A percentile compares a stretch with the other conserved stretches of the same genome.
Conservation (phyloP, 2,329 filamentous ascomycete species). For the Sclerotinia minor region DNA sequence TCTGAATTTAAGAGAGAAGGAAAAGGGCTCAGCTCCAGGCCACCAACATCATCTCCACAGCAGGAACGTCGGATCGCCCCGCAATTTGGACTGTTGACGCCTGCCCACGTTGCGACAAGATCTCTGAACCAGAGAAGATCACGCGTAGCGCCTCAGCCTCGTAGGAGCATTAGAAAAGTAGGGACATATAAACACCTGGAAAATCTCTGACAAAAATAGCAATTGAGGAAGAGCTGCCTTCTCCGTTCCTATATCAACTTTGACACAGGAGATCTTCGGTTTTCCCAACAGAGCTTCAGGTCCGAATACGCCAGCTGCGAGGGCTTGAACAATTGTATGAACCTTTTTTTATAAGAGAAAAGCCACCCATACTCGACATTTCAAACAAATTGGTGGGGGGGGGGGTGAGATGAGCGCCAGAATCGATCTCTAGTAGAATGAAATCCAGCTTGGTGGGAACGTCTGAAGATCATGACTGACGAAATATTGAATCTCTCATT, state of each 20-base stretch:
- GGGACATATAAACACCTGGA: not conserved
- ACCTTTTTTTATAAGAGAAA: not conserved
- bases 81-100: conserved; percentile 11
- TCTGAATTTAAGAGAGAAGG: not conserved
- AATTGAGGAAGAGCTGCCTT: not conserved
- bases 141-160: conserved; percentile 10
- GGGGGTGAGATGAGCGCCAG: too few relatives aligned
- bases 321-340: not conserved
- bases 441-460: not conserved
- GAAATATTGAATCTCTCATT: not conserved
- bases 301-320: not conserved
- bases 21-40: not conserved
- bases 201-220: not conserved
- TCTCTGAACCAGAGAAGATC: not conserved
- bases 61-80: not conserved
- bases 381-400: not conserved
- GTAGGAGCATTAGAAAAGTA: not conserved
- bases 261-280: not conserved
- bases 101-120: too few relatives aligned
- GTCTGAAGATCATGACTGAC: not conserved
- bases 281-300: not conserved
- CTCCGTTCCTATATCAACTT: not conserved
- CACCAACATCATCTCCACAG: not conserved
- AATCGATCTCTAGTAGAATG: not conserved
- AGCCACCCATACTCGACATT: not conserved